These are phyloP conservation scores for Trametes elegans DNA, from an alignment of 768 basidiomycete genomes.

Conservation along the genomic window DNA sequence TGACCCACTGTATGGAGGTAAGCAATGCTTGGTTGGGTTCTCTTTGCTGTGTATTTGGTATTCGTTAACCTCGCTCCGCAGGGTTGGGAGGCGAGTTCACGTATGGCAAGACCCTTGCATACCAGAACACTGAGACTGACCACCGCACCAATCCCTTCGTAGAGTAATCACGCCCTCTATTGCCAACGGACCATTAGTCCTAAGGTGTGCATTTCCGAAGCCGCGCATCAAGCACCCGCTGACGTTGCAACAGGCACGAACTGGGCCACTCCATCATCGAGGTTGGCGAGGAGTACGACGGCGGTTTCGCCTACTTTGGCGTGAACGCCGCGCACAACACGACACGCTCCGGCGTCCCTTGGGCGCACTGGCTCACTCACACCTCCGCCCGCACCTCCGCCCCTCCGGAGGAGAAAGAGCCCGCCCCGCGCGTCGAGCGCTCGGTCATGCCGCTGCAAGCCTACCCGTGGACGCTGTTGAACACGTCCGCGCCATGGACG, in stretches of 20 bases:
- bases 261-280: slow-evolving; percentile 78
- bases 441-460: slow-evolving; percentile 72
- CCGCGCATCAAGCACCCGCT: not conserved
- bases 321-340: slow-evolving; percentile 53
- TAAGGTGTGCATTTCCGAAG: slow-evolving; percentile 38
- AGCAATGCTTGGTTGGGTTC: slow-evolving; percentile 14
- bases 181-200: slow-evolving; percentile 70
- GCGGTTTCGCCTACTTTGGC: slow-evolving; percentile 71
- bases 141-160: slow-evolving; percentile 1
- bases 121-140: too few species aligned
- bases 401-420: too few species aligned
- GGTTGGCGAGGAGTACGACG: slow-evolving; percentile 84
- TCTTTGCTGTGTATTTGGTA: too few species aligned
- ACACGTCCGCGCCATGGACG: slow-evolving; percentile 58
- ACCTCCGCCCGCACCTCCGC: too few species aligned
- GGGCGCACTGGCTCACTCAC: slow-evolving; percentile 68
- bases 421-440: slow-evolving; percentile 60
- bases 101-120: too few species aligned
- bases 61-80: slow-evolving; percentile 25
- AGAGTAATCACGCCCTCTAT: slow-evolving; percentile 76
- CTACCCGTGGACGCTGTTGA: slow-evolving; percentile 76
- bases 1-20: slow-evolving; percentile 78
- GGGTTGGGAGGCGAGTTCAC: slow-evolving; percentile 78
- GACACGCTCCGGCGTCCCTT: slow-evolving; percentile 44
- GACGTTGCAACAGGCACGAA: slow-evolving; percentile 48